Evolutionary conservation across 305 asterid species (phyloP).

Genomic region (Salvia sclarea): DNA sequence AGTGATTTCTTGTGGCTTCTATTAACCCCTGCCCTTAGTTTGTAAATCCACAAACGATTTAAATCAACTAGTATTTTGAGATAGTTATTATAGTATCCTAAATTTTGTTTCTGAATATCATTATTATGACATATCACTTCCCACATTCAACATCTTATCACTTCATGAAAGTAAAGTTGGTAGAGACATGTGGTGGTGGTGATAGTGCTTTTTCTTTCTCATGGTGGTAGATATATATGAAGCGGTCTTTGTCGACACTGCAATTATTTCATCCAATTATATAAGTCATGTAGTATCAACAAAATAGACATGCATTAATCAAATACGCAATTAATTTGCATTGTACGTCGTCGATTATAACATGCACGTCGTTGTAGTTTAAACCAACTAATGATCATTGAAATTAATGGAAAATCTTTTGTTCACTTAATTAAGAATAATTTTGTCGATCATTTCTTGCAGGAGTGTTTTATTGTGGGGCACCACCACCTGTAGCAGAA

Average conservation of each 20-base stretch:
- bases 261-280: slow-evolving; percentile 6
- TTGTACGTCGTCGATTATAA: background rate
- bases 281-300: background rate
- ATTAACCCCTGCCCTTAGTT: too few species aligned
- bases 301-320: background rate
- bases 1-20: too few species aligned
- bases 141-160: slow-evolving; percentile 4
- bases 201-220: background rate
- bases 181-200: slow-evolving; percentile 23
- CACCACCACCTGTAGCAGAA: slow-evolving; percentile 72
- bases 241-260: background rate
- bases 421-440: background rate
- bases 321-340: slow-evolving; percentile 21
- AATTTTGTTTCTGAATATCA: background rate
- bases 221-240: background rate
- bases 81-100: background rate
- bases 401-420: background rate
- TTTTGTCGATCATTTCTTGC: slow-evolving; percentile 32
- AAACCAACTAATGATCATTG: background rate
- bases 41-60: too few species aligned
- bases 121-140: background rate
- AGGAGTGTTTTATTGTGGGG: slow-evolving; percentile 90
- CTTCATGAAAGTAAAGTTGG: slow-evolving; percentile 7
- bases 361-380: background rate
- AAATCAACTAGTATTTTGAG: too few species aligned